Evolutionary conservation across 2,329 filamentous ascomycete genomes (phyloP), one percentile per base, ranked within the genome.

Genomic region (Aspergillus flavus): DNA sequence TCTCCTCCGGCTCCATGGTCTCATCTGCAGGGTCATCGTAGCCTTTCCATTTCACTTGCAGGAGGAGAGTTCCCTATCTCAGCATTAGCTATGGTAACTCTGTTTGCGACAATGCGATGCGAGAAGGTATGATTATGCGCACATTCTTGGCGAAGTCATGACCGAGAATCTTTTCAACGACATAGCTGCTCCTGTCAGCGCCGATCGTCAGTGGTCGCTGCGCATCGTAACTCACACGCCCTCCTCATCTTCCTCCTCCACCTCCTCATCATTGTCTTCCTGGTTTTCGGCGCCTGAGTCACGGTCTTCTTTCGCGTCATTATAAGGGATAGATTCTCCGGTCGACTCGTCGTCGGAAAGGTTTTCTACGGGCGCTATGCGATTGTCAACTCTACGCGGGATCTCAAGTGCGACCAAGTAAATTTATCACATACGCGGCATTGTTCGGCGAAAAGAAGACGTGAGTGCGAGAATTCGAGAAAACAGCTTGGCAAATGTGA

Each of bases 41-140:
- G 6, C 79, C 81, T 64, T 79, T 78, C 82, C 82, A 84, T 68
- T 83, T 83, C 34, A 83, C 80, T 9, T 75, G 66, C 23, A 82
- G 75, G 41, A 76, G 62, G 28, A 83, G 70, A 21, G 69, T 70
- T 39, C 75, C 75, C 79, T 81, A 48, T 59, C 14, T 58, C 61
- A 58, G n/a, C 30, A 58, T 73, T 58, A 76, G 69, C 62, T 21
- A 66, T 45, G 19, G 34, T 7, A 21, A n/a, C 32, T 45, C 28
- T 41, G 28, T 43, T 53, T 52, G 23, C 4, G 48, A 16, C 16
- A 36, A 59, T 61, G n/a, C 30, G 28, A 61, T 62, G 28, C 14
- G 34, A 41, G 41, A 39, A 12, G 32, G 50, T 23, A 11, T 26
- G 14, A n/a, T 57, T n/a, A n/a, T 57, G 64, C 73, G 58, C 65